phyloP scores from a whole-genome alignment of 2,329 filamentous ascomycete genomes.

The Pyrenophora graminea region DNA sequence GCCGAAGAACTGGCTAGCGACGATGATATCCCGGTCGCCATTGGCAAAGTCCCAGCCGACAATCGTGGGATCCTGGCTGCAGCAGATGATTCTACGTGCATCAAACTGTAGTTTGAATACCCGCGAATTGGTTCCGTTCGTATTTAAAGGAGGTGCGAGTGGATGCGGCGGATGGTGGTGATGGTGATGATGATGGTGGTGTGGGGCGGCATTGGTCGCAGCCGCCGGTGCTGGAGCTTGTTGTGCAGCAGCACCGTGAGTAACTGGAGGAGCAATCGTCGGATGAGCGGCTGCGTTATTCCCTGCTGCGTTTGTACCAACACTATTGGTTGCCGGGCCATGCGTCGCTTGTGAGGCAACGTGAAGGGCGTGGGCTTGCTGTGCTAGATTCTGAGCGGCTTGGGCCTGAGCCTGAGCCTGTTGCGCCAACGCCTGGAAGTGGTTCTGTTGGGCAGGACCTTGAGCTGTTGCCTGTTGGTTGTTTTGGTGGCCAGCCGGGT shows the following conservation, averaged over 20 bases:
- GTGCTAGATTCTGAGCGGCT: constrained; percentile 40
- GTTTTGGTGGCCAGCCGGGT: constrained; percentile 24
- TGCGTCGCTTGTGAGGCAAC: constrained; percentile 38
- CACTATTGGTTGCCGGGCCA: constrained; percentile 20
- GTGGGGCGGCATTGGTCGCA: constrained; percentile 14
- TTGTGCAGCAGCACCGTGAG: constrained; percentile 18
- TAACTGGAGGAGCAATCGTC: constrained; percentile 12
- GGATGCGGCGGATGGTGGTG: constrained; percentile 40
- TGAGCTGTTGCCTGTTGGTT: constrained; percentile 20
- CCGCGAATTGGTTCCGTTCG: constrained; percentile 56
- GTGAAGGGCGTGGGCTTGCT: constrained; percentile 43
- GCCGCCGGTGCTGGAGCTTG: constrained; percentile 12
- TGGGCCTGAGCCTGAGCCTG: constrained; percentile 45
- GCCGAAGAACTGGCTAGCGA: constrained; percentile 77
- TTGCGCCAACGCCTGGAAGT: constrained; percentile 41
- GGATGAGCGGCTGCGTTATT: constrained; percentile 4
- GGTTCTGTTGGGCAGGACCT: constrained; percentile 27
- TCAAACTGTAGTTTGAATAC: constrained; percentile 99
- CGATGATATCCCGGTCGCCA: constrained; percentile 76
- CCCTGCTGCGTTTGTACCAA: constrained; percentile 7
- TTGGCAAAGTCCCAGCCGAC: constrained; percentile 98
- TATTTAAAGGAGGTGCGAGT: constrained; percentile 29
- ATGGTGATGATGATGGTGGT: constrained; percentile 31
- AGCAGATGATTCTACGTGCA: constrained; percentile 88
- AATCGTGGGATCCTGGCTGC: constrained; percentile 86